Evolutionary conservation across 176 grass and related monocot genomes (phyloP).

Genomic region (Oryza meridionalis): DNA sequence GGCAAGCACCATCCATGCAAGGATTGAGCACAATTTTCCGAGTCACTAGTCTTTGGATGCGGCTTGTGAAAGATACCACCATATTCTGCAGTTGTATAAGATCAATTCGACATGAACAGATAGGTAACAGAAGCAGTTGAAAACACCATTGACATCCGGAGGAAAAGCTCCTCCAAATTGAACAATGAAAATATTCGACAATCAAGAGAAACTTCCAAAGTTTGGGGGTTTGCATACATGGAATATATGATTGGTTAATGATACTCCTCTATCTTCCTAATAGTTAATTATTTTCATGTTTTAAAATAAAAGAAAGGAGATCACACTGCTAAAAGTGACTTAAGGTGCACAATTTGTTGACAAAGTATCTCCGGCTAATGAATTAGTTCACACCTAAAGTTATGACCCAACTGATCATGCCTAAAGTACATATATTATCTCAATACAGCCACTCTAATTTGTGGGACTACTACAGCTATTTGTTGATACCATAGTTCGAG

Average conservation of each 20-base stretch:
- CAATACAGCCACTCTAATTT: background rate
- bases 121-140: background rate
- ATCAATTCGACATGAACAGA: background rate
- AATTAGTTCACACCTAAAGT: slow-evolving; percentile 18
- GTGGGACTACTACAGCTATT: background rate
- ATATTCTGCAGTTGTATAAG: background rate
- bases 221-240: background rate
- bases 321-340: background rate
- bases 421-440: background rate
- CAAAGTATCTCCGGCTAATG: slow-evolving; percentile 14
- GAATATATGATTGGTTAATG: background rate
- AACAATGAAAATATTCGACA: background rate
- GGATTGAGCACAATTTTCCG: background rate
- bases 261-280: background rate
- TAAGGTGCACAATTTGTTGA: slow-evolving; percentile 5
- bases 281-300: background rate
- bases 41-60: background rate
- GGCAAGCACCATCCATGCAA: background rate
- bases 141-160: background rate
- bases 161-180: background rate
- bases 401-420: background rate
- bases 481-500: background rate
- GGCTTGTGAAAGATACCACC: background rate
- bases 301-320: background rate
- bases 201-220: slow-evolving; percentile 2